Evolutionary conservation across 2,329 filamentous ascomycete species (phyloP), one percentile per base, ranked within the genome.

Genomic region (Cytospora piceicola): DNA sequence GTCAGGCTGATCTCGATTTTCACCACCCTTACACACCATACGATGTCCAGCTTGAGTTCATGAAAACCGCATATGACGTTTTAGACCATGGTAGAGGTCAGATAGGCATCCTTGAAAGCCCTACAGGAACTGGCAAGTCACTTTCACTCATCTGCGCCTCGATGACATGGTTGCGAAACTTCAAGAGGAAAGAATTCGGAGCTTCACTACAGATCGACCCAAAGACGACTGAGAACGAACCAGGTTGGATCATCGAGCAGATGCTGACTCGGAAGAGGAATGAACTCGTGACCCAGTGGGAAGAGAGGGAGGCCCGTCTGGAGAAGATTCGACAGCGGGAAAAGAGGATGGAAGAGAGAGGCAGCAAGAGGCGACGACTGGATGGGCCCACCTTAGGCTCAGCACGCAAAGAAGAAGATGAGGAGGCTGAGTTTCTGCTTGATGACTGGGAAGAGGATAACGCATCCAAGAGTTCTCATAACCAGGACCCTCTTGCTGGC

Each of bases 121-220:
- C 94, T n/a, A 97, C 94, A 52, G 94, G 94, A 76, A 90, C 87
- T 68, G 84, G 94, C 54, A 97, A 97, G 83, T 97, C 94, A 1
- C 78, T 97, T 54, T 97, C 94, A 70, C 82, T 97, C 32, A 95
- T 97, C 69, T 97, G 94, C 74, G 91, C 90, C 51, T 89, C 93
- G 7, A 77, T 97, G 72, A 96, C 93, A 3, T 97, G 94, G 94
- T 82, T 97, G n/a, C 89, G 94, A 57, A 86, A 92, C 64, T 86
- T 94, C 77, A 94, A 96, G 75, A 88, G 77, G 75, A 81, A 72
- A 71, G 75, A 67, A 77, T 90, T 81, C 77, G 90, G 81, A 76
- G 83, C 74, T 69, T 83, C 72, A 55, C 84, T 81, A 65, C 81
- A 75, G 65, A 77, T 73, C 65, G 83, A 76, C 57, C 81, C 76